phyloP scores from a whole-genome alignment of 352 stramenopile genomes.

The Phytophthora palmivora region DNA sequence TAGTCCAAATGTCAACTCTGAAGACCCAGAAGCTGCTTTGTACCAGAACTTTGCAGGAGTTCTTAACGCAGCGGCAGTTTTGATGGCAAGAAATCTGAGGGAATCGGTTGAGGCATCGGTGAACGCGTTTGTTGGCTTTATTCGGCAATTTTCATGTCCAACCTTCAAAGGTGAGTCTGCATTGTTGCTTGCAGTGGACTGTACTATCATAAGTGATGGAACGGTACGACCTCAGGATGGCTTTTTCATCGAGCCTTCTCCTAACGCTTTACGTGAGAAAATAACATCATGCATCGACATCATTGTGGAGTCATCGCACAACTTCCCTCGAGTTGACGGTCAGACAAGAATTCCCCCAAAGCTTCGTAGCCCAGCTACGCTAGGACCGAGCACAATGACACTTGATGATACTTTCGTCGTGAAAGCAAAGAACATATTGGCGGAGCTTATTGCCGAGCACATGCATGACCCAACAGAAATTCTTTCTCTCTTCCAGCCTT shows the following conservation, averaged over 20 bases:
- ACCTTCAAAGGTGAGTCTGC: constrained; percentile 66
- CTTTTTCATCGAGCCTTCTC: constrained; percentile 73
- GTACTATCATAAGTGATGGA: constrained; percentile 30
- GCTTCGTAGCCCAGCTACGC: constrained; percentile 60
- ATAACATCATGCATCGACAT: constrained; percentile 67
- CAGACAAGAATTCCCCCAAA: constrained; percentile 77
- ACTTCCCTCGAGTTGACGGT: constrained; percentile 90
- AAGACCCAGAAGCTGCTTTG: constrained; percentile 53
- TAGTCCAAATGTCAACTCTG: constrained; percentile 8
- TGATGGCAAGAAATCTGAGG: constrained; percentile 93
- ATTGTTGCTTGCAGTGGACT: constrained; percentile 69
- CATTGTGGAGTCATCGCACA: constrained; percentile 84
- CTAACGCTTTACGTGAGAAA: constrained; percentile 63
- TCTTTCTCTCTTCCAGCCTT: constrained; percentile 77
- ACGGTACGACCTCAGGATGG: constrained; percentile 36
- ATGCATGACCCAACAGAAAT: constrained; percentile 73
- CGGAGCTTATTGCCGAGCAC: constrained; percentile 66
- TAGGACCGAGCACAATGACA: constrained; percentile 87
- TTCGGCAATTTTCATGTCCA: constrained; percentile 67
- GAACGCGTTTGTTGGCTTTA: constrained; percentile 71
- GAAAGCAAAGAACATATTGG: constrained; percentile 66
- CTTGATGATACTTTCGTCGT: constrained; percentile 84
- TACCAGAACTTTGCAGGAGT: constrained; percentile 74
- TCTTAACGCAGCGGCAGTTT: constrained; percentile 81
- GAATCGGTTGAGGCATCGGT: constrained; percentile 89